Evolutionary conservation across 768 basidiomycete species (phyloP), one percentile per base, ranked within the genome.

Genomic region (Clitopilus hobsonii): DNA sequence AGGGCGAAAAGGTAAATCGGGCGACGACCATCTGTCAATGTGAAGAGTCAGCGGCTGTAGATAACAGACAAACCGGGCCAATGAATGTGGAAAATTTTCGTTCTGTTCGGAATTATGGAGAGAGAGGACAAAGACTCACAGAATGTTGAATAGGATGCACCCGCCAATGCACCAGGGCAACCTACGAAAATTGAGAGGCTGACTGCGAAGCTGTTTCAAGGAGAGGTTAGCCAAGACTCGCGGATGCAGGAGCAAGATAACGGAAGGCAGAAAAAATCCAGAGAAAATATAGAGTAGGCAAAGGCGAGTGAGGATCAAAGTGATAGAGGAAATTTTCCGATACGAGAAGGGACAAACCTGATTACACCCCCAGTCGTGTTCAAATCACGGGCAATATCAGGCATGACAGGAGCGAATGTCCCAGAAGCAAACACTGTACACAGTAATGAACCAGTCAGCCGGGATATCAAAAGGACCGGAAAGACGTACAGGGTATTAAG

Each of bases 391-490:
- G 89, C 82, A 41, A 94, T 83, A 50, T 86, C 78, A 0, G 89
- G 87, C 53, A 92, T 86, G 0, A 83, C 83, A 0, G 89, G 89
- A 2, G 89, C 76, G 65, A 92, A 90, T 0, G 81, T 81, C 0
- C 82, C 85, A 6, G 80, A 71, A 0, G 87, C 82, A 56, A 92
- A 83, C 29, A 87, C 89, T 92, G 38, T 28, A 48, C 49, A 36
- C 26, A 36, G 32, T 3, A 22, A 20, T 22, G 71, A 28, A 77
- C 48, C 13, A 63, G 54, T 91, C 87, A n/a, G 63, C 69, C 3
- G 88, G 80, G 38, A 91, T 82, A 38, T 85, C 77, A 0, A n/a
- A 29, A 2, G 16, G 3, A 28, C 24, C 87, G 86, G 48, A 91
- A 84, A 0, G 10, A 58, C 65, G 16, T 45, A 45, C 41, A 11